Base-by-base conservation (phyloP, 73 alveolate genomes). In the Stentor coeruleus region DNA sequence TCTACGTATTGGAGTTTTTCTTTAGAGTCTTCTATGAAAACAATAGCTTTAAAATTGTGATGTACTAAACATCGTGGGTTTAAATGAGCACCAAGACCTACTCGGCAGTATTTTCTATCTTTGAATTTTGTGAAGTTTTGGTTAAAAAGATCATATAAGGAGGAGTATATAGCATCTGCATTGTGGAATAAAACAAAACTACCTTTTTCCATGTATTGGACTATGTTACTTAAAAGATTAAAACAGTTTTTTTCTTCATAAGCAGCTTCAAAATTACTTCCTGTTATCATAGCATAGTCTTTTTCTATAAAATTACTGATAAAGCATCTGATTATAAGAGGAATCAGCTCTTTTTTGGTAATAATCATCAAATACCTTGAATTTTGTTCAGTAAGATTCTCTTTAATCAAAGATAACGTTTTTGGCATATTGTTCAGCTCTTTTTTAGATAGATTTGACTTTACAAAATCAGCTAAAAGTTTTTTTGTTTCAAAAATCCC, bases 71-170 rank as follows among this genome's bases (percentile, higher is more conserved):
- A 74, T 15, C 66, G 60, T 41, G 86, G 81, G 76, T 85, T 85
- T 40, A 58, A 77, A 6, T 86, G 42, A 55, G 76, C 80, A 15
- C 92, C 92, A 42, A 88, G 75, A 20, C 91, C 92, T 39, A 88
- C 81, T 58, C 92, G 76, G 3, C 92, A 83, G 80, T 59, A 85
- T 75, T 79, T 88, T 85, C 89, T 83, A 3, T 81, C 74, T 14
- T 81, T 11, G 3, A 59, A 74, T 59, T 58, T 86, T 84, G 59
- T 35, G 41, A 88, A 88, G 77, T 77, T 85, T 60, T 88, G 92
- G 80, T 88, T 85, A 37, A 88, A 88, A 74, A 88, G 80, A 80
- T 88, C 92, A 82, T 88, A 85, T 58, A 88, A 82, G 4, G 92
- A 83, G 40, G 90, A 86, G 84, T 88, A 88, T 30, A 88, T 83